Base-by-base conservation (phyloP, 2,329 filamentous ascomycete genomes). In the Diaporthe citri region DNA sequence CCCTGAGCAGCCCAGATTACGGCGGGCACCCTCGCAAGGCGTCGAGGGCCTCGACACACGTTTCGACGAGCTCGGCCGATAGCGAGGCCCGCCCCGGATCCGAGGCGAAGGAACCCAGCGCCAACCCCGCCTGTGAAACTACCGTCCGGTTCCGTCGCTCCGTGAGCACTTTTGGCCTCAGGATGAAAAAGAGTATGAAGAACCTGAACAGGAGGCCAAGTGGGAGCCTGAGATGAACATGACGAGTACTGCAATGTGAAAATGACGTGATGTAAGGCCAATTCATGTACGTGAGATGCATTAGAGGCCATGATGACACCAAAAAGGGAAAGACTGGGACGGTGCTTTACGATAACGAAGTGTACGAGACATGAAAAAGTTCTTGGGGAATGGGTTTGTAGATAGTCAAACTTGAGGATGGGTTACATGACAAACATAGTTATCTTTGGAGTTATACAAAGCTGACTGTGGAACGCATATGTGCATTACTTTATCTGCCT, bases 121-220 rank as follows among this genome's bases (percentile, higher is more conserved):
- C 62, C 22, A 41, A 5, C 25, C 13, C 43, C 25, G 5, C 39
- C 10, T 15, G 28, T 13, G 36, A 39, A n/a, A 25, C 59, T 13
- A 51, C 10, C 31, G 20, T 41, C 7, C n/a, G 51, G 39, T 1
- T 74, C 15, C 60, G 70, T 25, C 56, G 51, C 13, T 67, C 69
- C 22, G 57, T 67, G 20, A 57, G 51, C 41, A 39, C 46, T 20
- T 22, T 75, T 17, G 39, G 57, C 12, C 70, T 66, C 20, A 64
- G 70, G 41, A 41, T 75, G 56, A 75, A 67, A 41, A 66, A 31
- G 28, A 75, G 74, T 3, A 66, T 75, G 36, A 36, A 31, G n/a
- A 66, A 36, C 25, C 9, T 74, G 36, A 69, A 64, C 22, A 34
- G 59, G 17, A 69, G 48, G 41, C 43, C 70, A 1, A 62, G 70